These are phyloP conservation scores for Zalaria sp. DNA, from an alignment of 2,329 filamentous ascomycete genomes.

Conservation along the genomic window DNA sequence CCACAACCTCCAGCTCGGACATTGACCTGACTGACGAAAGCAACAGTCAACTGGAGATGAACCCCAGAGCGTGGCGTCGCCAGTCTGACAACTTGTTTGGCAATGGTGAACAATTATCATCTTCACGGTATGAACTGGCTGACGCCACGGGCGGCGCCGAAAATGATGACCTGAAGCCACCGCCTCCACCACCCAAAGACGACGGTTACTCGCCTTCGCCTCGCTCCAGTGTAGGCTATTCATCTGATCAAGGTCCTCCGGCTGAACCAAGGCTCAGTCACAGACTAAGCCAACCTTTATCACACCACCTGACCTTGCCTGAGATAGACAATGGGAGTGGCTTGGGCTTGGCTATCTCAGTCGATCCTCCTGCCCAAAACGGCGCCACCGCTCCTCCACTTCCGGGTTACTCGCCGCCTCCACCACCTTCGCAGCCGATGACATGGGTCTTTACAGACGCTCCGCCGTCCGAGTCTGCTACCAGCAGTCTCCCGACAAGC, in stretches of 20 bases:
- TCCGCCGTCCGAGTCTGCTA: neutral
- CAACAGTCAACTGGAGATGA: neutral
- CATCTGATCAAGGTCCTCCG: conserved; percentile 7
- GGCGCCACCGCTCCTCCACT: conserved; percentile 21
- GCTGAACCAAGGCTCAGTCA: neutral
- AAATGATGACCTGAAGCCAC: conserved; percentile 20
- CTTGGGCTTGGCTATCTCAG: conserved; percentile 31
- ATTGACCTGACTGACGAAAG: conserved; percentile 15
- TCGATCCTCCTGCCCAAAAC: conserved; percentile 17
- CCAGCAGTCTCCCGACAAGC: conserved; percentile 2
- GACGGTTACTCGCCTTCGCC: conserved; percentile 21
- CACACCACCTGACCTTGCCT: conserved; percentile 17
- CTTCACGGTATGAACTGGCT: conserved; percentile 5
- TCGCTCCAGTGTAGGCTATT: conserved; percentile 14
- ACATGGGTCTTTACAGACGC: conserved; percentile 4
- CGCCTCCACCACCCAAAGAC: conserved; percentile 30
- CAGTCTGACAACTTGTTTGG: neutral
- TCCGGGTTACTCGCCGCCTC: conserved; percentile 32
- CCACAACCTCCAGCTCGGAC: conserved; percentile 14
- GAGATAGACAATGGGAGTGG: conserved; percentile 24
- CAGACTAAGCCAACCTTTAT: no score
- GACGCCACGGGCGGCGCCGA: conserved; percentile 10
- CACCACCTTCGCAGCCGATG: conserved; percentile 20
- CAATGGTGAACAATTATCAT: neutral
- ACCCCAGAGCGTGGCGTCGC: neutral